These are phyloP conservation scores for Hapsidospora chrysogenum DNA, from an alignment of 495 filamentous ascomycete species.

Conservation along the genomic window DNA sequence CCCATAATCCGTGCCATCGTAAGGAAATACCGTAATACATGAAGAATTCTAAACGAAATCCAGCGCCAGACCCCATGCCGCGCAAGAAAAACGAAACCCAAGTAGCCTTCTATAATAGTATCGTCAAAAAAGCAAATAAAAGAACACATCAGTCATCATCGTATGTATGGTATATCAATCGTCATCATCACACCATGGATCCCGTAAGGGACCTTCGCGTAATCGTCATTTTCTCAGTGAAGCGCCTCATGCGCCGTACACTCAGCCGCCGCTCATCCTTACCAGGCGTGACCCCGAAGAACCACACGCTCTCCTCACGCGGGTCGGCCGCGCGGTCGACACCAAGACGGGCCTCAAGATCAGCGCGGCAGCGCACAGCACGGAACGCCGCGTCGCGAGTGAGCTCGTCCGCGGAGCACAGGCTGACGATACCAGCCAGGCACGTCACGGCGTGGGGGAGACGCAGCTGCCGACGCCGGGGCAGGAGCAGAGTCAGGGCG, in stretches of 20 bases:
- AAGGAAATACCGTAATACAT: neutral
- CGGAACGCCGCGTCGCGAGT: constrained; percentile 48
- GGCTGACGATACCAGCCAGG: constrained; percentile 61
- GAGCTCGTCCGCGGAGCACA: constrained; percentile 52
- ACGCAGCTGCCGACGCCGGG: constrained; percentile 34
- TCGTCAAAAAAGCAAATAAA: neutral
- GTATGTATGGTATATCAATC: no score
- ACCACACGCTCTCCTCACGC: constrained; percentile 1
- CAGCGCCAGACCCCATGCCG: no score
- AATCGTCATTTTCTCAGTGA: neutral
- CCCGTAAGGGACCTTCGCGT: neutral
- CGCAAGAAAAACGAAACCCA: no score
- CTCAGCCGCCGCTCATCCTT: neutral
- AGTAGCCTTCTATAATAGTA: no score
- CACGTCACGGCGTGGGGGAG: constrained; percentile 55
- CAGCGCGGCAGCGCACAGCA: neutral
- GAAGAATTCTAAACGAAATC: no score
- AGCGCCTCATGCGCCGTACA: neutral
- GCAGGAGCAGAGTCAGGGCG: constrained; percentile 29
- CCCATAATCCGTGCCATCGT: neutral
- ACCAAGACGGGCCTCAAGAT: constrained; percentile 1
- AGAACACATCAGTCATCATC: neutral
- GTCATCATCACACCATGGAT: constrained; percentile 1
- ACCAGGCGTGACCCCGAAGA: constrained; percentile 1
- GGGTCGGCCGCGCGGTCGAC: neutral